Conservation (phyloP, 1,284 basidiomycete species). For the Termitomyces sp. region DNA sequence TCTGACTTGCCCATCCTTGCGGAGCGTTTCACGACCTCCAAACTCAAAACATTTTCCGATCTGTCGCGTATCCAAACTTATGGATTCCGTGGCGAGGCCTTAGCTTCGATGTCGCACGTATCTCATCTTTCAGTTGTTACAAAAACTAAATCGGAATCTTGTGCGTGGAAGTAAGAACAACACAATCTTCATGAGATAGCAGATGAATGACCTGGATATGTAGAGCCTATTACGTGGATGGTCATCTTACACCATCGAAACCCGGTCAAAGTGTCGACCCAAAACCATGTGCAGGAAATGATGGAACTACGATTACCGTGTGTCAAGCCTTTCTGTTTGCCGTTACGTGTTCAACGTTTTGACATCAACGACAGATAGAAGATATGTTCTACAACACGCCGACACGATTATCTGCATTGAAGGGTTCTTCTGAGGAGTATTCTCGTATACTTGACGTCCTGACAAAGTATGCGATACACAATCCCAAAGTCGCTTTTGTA, state of each 20-base stretch:
- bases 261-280: slow-evolving; percentile 70
- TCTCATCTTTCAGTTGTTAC: slow-evolving; percentile 86
- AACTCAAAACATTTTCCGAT: slow-evolving; percentile 85
- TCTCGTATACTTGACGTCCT: slow-evolving; percentile 88
- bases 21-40: slow-evolving; percentile 95
- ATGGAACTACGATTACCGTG: slow-evolving; percentile 88
- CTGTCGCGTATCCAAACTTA: slow-evolving; percentile 85
- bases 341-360: neutral
- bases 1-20: slow-evolving; percentile 87
- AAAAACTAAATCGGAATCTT: slow-evolving; percentile 76
- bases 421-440: slow-evolving; percentile 89
- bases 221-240: slow-evolving; percentile 81
- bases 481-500: slow-evolving; percentile 81
- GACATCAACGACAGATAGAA: slow-evolving; percentile 62
- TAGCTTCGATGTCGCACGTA: slow-evolving; percentile 96
- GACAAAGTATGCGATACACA: slow-evolving; percentile 94
- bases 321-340: slow-evolving; percentile 19
- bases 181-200: neutral
- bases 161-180: slow-evolving; percentile 79
- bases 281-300: slow-evolving; percentile 88
- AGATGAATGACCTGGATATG: neutral
- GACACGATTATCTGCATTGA: slow-evolving; percentile 81
- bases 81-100: slow-evolving; percentile 95
- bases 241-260: slow-evolving; percentile 63
- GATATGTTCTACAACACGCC: slow-evolving; percentile 96